These are phyloP conservation scores for Ceratobasidium sp. DNA, from an alignment of 1,284 basidiomycete genomes.

Conservation along the genomic window DNA sequence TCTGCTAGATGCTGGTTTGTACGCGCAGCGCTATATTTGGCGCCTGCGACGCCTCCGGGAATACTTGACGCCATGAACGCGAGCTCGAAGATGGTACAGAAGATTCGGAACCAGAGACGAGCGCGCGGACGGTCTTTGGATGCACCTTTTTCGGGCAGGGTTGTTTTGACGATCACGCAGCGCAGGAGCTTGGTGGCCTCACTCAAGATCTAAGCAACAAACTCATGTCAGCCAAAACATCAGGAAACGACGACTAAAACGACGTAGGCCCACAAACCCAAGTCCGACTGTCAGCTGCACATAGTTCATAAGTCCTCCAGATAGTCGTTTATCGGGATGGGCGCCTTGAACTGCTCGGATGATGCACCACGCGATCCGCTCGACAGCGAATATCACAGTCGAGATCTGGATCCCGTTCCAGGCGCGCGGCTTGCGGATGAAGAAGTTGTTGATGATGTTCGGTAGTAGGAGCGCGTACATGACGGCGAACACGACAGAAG, in stretches of 20 bases:
- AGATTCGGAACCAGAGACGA: background rate
- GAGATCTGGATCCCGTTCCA: conserved; percentile 33
- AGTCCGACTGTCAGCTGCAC: conserved; percentile 28
- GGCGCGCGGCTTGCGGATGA: conserved; percentile 41
- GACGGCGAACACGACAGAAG: conserved; percentile 52
- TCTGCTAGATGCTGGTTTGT: conserved; percentile 14
- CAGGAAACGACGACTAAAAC: background rate
- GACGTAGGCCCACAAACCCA: conserved; percentile 27
- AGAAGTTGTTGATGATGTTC: conserved; percentile 49
- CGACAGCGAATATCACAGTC: conserved; percentile 15
- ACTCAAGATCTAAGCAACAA: conserved; percentile 23
- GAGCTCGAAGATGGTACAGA: conserved; percentile 31
- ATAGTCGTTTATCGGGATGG: conserved; percentile 18
- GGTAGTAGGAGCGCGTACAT: conserved; percentile 51
- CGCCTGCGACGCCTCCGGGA: conserved; percentile 7
- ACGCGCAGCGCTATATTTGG: conserved; percentile 19
- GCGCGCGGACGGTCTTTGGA: conserved; percentile 10
- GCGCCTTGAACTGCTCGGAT: conserved; percentile 30
- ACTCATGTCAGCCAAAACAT: background rate
- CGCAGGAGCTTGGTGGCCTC: conserved; percentile 12
- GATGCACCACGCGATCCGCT: conserved; percentile 33
- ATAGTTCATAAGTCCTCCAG: conserved; percentile 25
- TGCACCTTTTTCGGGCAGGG: conserved; percentile 24
- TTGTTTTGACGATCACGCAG: conserved; percentile 4
- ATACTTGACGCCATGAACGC: conserved; percentile 23